phyloP scores from a whole-genome alignment of 2,329 filamentous ascomycete species.

The Coleophoma crateriformis region DNA sequence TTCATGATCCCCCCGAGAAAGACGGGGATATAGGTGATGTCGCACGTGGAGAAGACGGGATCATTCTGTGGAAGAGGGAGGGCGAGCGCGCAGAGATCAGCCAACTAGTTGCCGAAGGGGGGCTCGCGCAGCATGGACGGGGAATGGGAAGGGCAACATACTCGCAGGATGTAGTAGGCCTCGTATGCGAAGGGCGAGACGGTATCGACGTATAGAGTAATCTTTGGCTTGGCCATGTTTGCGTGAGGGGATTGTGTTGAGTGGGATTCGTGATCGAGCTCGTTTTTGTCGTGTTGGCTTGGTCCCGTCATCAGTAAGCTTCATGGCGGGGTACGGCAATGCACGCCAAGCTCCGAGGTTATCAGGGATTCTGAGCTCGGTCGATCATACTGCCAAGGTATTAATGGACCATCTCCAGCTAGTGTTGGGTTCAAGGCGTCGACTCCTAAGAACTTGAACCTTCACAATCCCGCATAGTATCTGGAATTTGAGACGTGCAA shows the following conservation, averaged over 20 bases:
- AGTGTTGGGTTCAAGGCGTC: too few relatives aligned
- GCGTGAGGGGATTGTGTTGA: neutral
- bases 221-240: conserved; percentile 10
- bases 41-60: conserved; percentile 45
- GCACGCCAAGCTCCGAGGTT: neutral
- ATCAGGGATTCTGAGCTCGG: neutral
- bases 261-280: neutral
- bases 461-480: too few relatives aligned
- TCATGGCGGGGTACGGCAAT: neutral
- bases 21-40: conserved; percentile 52
- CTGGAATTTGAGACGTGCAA: too few relatives aligned
- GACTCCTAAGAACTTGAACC: too few relatives aligned
- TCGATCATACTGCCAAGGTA: too few relatives aligned
- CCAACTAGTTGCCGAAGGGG: neutral
- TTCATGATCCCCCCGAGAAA: conserved; percentile 56
- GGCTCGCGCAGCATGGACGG: too few relatives aligned
- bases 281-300: neutral
- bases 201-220: conserved; percentile 53
- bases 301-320: neutral
- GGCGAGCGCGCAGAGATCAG: neutral
- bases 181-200: conserved; percentile 56
- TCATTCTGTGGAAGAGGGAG: conserved; percentile 37
- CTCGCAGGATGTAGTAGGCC: conserved; percentile 48
- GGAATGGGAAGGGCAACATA: conserved; percentile 29
- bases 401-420: too few relatives aligned